Base-by-base conservation (phyloP, 805 yeast species). In the Candida caryicola region DNA sequence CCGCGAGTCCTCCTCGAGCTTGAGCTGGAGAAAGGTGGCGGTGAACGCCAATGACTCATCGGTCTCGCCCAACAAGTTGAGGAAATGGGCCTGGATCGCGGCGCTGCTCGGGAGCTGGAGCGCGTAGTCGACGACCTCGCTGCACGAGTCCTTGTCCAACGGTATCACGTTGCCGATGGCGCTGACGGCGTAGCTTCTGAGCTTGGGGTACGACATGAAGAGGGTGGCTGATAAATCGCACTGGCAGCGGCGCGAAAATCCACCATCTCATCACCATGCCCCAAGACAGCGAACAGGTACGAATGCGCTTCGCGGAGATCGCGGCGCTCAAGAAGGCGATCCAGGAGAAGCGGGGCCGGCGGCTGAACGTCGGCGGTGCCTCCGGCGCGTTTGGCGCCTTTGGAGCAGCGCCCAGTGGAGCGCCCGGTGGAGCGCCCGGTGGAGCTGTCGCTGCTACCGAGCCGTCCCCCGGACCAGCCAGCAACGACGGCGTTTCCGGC, bases 51-150 rank as follows among this genome's bases (percentile, higher is more conserved):
- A 52, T 1, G 81, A 67, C 30, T 64, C 77, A 18, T 77, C 76
- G 10, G 79, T 69, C 38, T 79, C 79, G 5, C 86, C 86, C 10
- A 79, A 55, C 13, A 81, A 54, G 31, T 77, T 76, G 10, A 73
- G 53, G 50, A 81, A 75, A 54, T 82, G 82, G 17, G 61, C 64
- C 15, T 69, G 66, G 6, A 78, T 69, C 10, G 69, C 77, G 3
- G 68, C 66, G 36, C 77, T 73, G 0, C 74, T 54, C 5, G 68
- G 66, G 16, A 79, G 58, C 7, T 67, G 54, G 9, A 72, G 51
- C 0, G 81, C 76, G 48, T 80, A 77, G 9, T 72, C 74, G 4
- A 81, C 64, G 64, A 81, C 69, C 49, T 80, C 82, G 9, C 52
- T 48, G 23, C 79, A 59, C 0, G 83, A 64, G 6, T 77, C 83